Conservation (phyloP, 441 rosid genomes). For the Syzygium malaccense region DNA sequence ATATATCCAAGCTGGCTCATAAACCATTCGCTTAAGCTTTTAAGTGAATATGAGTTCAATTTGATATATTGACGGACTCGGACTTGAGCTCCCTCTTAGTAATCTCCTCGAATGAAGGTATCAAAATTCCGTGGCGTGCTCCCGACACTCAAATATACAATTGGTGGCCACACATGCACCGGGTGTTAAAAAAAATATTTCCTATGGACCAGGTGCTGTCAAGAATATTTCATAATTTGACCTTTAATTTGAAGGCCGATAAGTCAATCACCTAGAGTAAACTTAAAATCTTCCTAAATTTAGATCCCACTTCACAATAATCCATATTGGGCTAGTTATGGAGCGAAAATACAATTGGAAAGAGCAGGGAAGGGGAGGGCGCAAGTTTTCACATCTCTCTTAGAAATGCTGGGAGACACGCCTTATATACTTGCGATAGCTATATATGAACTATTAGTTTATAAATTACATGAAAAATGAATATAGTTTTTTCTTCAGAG, state of each 20-base stretch:
- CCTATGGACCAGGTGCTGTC: neutral
- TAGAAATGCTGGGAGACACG: neutral
- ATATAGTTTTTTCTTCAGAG: neutral
- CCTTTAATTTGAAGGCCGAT: neutral
- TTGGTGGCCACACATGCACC: no score
- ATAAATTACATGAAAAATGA: neutral
- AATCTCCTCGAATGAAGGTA: no score
- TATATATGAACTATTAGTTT: neutral
- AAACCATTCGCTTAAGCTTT: no score
- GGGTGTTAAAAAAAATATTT: no score
- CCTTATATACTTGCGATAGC: neutral
- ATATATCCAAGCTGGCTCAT: no score
- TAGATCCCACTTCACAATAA: neutral
- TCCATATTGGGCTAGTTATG: neutral
- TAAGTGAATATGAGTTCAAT: no score
- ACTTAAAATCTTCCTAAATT: neutral
- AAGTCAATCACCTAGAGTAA: neutral
- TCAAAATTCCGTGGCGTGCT: no score
- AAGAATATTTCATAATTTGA: neutral
- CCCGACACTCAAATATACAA: no score
- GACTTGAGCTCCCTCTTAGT: no score
- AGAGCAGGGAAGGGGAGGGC: neutral
- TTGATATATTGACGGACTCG: no score
- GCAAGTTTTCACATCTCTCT: neutral
- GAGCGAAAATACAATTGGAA: neutral